Evolutionary conservation across 257 asterid genomes (phyloP).

Genomic region (Solanum raphanifolium): DNA sequence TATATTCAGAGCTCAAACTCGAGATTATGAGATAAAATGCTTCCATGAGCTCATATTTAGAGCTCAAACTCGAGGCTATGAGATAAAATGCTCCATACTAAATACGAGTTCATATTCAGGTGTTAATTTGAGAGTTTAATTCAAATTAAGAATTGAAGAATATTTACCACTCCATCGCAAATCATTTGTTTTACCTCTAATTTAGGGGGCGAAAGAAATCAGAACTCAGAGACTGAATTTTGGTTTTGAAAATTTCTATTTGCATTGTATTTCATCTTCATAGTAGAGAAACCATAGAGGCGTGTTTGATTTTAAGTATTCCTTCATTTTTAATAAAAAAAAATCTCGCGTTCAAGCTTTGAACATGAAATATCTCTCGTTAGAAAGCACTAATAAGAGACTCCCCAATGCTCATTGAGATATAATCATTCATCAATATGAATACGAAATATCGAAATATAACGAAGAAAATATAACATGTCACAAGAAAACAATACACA

Average conservation of each 20-base stretch:
- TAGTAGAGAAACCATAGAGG: not conserved
- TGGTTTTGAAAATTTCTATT: not conserved
- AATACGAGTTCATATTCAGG: not conserved
- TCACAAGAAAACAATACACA: too few relatives aligned
- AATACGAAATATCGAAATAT: too few relatives aligned
- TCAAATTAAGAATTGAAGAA: not conserved
- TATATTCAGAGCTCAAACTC: not conserved
- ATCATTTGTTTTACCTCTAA: not conserved
- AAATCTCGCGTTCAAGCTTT: not conserved
- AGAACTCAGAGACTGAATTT: not conserved
- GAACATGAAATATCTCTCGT: too few relatives aligned
- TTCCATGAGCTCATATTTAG: too few relatives aligned
- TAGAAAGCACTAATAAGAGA: not conserved
- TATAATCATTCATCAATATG: too few relatives aligned
- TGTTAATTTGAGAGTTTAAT: too few relatives aligned
- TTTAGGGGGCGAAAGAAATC: not conserved
- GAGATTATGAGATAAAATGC: not conserved
- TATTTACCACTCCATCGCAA: not conserved
- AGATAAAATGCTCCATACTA: not conserved
- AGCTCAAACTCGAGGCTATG: not conserved
- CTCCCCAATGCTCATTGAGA: too few relatives aligned
- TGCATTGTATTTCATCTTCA: not conserved
- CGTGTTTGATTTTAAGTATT: too few relatives aligned
- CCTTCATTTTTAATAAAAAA: too few relatives aligned
- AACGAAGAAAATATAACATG: too few relatives aligned